These are phyloP conservation scores for Fusarium fracticaudum DNA, from an alignment of 2,329 filamentous ascomycete genomes.

Conservation along the genomic window DNA sequence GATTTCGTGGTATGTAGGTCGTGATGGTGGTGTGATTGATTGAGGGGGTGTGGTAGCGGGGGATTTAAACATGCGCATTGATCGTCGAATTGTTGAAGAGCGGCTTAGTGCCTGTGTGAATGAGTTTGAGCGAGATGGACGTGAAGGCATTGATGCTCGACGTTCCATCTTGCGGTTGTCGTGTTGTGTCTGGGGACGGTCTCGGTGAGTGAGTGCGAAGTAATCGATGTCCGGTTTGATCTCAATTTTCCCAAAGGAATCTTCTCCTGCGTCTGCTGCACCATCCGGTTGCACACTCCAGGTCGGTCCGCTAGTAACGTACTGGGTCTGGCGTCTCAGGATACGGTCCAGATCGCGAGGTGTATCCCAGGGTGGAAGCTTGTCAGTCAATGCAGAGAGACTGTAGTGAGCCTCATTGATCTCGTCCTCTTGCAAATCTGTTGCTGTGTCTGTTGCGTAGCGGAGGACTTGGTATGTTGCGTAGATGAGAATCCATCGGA, in stretches of 20 bases:
- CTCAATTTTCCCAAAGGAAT: slow-evolving; percentile 45
- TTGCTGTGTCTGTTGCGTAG: slow-evolving; percentile 68
- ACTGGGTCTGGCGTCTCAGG: slow-evolving; percentile 44
- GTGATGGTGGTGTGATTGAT: slow-evolving; percentile 17
- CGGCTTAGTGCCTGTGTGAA: slow-evolving; percentile 45
- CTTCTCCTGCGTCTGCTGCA: background rate
- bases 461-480: slow-evolving; percentile 76
- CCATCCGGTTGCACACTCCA: slow-evolving; percentile 19
- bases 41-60: slow-evolving; percentile 30
- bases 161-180: slow-evolving; percentile 28
- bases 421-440: slow-evolving; percentile 69
- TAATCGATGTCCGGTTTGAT: slow-evolving; percentile 68
- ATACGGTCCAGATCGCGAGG: slow-evolving; percentile 42
- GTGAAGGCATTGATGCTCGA: slow-evolving; percentile 25
- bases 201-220: slow-evolving; percentile 55
- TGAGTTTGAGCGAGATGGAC: slow-evolving; percentile 45
- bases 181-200: slow-evolving; percentile 8
- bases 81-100: slow-evolving; percentile 48
- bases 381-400: slow-evolving; percentile 54
- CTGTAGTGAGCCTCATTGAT: slow-evolving; percentile 66
- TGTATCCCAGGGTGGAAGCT: slow-evolving; percentile 59
- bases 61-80: slow-evolving; percentile 46
- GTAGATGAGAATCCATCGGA: slow-evolving; percentile 82
- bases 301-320: slow-evolving; percentile 23
- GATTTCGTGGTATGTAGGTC: slow-evolving; percentile 58